These are phyloP conservation scores for Suillus spraguei DNA, from an alignment of 768 basidiomycete genomes.

Conservation along the genomic window DNA sequence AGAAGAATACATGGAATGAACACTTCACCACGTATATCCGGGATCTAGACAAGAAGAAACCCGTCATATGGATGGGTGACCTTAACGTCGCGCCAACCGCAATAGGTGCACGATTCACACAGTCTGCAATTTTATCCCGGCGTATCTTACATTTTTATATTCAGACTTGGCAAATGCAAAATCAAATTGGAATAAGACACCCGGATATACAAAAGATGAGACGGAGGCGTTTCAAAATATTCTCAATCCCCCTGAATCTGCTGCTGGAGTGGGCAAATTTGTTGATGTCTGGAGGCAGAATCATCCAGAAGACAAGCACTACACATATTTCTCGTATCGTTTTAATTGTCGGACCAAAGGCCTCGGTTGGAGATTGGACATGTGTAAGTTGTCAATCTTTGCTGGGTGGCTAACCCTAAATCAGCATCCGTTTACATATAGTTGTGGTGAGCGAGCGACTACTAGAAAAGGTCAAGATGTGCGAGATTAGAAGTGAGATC, in stretches of 20 bases:
- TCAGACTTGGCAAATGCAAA: constrained; percentile 71
- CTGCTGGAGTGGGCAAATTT: constrained; percentile 48
- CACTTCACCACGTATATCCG: constrained; percentile 78
- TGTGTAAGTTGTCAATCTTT: constrained; percentile 53
- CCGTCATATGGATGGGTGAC: constrained; percentile 89
- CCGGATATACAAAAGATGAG: constrained; percentile 85
- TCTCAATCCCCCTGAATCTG: constrained; percentile 50
- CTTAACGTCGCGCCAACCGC: constrained; percentile 85
- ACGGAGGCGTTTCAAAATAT: constrained; percentile 74
- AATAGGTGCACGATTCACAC: constrained; percentile 45
- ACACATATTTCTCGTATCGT: constrained; percentile 84
- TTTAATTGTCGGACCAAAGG: constrained; percentile 82
- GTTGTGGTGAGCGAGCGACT: constrained; percentile 79
- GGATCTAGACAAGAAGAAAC: constrained; percentile 73
- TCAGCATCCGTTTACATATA: constrained; percentile 38
- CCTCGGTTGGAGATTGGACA: constrained; percentile 86
- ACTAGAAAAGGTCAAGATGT: constrained; percentile 65
- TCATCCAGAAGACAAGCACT: constrained; percentile 71
- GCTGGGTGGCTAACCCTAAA: constrained; percentile 10
- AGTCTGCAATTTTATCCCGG: constrained; percentile 7
- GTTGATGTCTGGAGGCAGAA: constrained; percentile 80
- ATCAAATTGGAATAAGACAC: constrained; percentile 84
- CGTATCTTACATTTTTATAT: not conserved
- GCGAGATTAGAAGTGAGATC: constrained; percentile 84
- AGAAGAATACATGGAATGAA: constrained; percentile 77